phyloP scores from a whole-genome alignment of 768 basidiomycete species.

The Suillus ampliporus region DNA sequence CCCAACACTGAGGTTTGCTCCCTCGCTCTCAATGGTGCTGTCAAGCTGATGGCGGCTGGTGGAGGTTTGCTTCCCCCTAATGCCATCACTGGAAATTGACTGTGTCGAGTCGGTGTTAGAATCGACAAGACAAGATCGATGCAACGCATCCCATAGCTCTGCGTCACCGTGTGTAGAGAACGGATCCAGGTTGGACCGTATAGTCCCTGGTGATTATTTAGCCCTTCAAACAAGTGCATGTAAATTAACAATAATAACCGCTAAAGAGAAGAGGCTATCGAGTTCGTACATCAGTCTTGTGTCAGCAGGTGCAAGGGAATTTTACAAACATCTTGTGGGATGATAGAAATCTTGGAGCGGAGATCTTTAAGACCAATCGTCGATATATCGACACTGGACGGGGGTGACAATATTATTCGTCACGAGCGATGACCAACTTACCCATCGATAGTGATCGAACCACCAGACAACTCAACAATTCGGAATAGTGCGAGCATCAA shows the following conservation, averaged over 20 bases:
- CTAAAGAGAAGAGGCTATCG: conserved; percentile 60
- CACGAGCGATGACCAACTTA: conserved; percentile 27
- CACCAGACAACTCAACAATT: conserved; percentile 67
- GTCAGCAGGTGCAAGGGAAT: conserved; percentile 5
- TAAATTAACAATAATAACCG: conserved; percentile 45
- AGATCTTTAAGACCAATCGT: conserved; percentile 70
- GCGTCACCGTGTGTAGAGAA: conserved; percentile 69
- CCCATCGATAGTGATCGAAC: conserved; percentile 69
- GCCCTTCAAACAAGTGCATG: conserved; percentile 24
- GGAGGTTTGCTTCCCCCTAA: conserved; percentile 20
- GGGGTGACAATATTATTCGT: neutral
- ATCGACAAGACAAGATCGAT: conserved; percentile 58
- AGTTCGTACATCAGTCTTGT: conserved; percentile 15
- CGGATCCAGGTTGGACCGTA: conserved; percentile 63
- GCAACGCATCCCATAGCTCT: conserved; percentile 72
- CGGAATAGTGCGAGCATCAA: conserved; percentile 70
- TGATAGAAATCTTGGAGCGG: conserved; percentile 62
- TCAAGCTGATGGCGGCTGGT: conserved; percentile 54
- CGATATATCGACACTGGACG: conserved; percentile 64
- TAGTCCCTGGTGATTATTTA: conserved; percentile 49
- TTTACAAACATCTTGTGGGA: conserved; percentile 40
- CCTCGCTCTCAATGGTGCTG: conserved; percentile 56
- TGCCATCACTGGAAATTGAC: conserved; percentile 29
- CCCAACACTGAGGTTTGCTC: conserved; percentile 46
- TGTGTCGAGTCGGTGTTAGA: conserved; percentile 21